Conservation (phyloP, 495 filamentous ascomycete species). For the Trichoderma asperelloides region DNA sequence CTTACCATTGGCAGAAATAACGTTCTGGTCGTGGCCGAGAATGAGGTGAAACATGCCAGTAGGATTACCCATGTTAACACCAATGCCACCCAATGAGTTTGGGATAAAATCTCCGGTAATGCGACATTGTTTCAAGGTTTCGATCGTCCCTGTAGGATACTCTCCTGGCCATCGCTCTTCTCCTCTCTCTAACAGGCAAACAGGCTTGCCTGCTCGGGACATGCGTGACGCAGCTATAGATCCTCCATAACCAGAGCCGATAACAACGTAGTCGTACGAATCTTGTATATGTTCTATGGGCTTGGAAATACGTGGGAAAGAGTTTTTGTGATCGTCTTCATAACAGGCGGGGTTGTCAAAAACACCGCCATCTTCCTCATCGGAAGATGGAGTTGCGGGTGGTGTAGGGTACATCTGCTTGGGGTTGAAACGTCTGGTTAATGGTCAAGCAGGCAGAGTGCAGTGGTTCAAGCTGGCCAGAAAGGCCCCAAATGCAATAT, state of each 20-base stretch:
- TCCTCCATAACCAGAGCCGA: conserved; percentile 47
- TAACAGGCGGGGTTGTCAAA: background rate
- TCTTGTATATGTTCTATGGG: conserved; percentile 34
- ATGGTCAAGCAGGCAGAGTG: background rate
- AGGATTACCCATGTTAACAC: conserved; percentile 40
- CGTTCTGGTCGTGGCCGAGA: conserved; percentile 57
- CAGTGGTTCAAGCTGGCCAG: background rate
- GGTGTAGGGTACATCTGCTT: background rate
- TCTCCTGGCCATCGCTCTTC: conserved; percentile 43
- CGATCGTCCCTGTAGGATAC: conserved; percentile 31
- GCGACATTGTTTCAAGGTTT: conserved; percentile 40
- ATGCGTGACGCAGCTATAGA: conserved; percentile 43
- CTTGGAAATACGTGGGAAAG: conserved; percentile 30
- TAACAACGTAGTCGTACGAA: conserved; percentile 40
- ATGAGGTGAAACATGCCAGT: conserved; percentile 57
- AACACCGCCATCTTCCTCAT: background rate
- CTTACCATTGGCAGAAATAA: conserved; percentile 55
- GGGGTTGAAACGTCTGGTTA: background rate
- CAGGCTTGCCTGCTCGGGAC: conserved; percentile 30
- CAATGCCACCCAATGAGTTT: conserved; percentile 25
- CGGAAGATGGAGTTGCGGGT: background rate
- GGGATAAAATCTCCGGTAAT: conserved; percentile 47
- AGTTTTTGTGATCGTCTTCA: background rate
- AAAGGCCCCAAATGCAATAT: background rate
- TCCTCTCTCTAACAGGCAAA: conserved; percentile 43